phyloP scores from a whole-genome alignment of 1,139 yeast genomes.

The Yamadazyma kanchanaburiensis region DNA sequence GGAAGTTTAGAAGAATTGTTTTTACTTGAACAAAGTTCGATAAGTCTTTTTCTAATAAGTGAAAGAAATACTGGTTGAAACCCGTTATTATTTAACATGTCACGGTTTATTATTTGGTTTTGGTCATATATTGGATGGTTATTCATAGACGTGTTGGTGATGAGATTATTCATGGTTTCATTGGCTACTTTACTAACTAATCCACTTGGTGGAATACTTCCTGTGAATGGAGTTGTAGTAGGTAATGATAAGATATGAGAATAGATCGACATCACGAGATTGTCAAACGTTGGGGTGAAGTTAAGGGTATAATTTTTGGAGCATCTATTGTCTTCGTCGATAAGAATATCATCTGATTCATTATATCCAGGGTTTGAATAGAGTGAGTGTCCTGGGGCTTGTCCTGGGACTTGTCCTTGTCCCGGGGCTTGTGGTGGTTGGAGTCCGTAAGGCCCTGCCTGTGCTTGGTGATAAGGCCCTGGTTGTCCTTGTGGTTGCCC shows the following conservation, averaged over 20 bases:
- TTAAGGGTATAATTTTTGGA: slow-evolving; percentile 29
- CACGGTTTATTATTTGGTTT: slow-evolving; percentile 31
- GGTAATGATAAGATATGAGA: slow-evolving; percentile 37
- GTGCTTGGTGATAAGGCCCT: slow-evolving; percentile 5
- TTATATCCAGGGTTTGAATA: slow-evolving; percentile 31
- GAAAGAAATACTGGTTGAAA: slow-evolving; percentile 43
- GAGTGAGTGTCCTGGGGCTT: slow-evolving; percentile 13
- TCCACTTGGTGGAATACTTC: slow-evolving; percentile 43
- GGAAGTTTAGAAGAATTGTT: slow-evolving; percentile 19
- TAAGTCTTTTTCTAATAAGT: slow-evolving; percentile 38
- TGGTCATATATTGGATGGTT: slow-evolving; percentile 29
- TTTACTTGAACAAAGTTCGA: slow-evolving; percentile 36
- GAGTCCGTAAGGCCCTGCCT: slow-evolving; percentile 1
- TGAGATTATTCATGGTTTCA: slow-evolving; percentile 33
- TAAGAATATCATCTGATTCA: slow-evolving; percentile 44
- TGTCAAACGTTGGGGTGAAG: slow-evolving; percentile 38
- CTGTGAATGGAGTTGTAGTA: slow-evolving; percentile 47
- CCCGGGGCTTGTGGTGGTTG: not conserved
- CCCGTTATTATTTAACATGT: slow-evolving; percentile 28
- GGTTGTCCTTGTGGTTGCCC: not conserved
- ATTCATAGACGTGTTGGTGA: slow-evolving; percentile 15
- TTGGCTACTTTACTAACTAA: slow-evolving; percentile 42
- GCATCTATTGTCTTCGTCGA: slow-evolving; percentile 33
- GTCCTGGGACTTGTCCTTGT: slow-evolving; percentile 2
- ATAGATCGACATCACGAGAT: slow-evolving; percentile 34